Evolutionary conservation across 2,329 filamentous ascomycete species (phyloP).

Genomic region (Nothopassalora personata): DNA sequence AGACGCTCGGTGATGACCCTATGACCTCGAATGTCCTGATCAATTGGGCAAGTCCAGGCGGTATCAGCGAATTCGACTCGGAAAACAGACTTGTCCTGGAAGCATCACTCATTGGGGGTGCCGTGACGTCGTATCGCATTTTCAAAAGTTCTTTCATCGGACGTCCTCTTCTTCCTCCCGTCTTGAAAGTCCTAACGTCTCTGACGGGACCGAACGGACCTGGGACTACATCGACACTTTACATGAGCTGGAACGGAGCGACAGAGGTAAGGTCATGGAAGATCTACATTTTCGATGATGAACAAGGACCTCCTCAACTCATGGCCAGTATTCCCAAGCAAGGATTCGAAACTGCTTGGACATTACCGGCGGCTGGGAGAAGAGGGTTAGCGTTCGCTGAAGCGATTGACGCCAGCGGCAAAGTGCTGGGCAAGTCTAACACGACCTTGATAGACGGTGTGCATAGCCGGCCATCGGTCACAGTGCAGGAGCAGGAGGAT

Average conservation of each 20-base stretch:
- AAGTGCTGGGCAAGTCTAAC: neutral
- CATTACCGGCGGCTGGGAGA: neutral
- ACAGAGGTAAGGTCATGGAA: slow-evolving; percentile 34
- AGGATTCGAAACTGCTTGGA: slow-evolving; percentile 1
- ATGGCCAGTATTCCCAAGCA: neutral
- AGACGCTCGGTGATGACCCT: slow-evolving; percentile 14
- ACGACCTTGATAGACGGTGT: no score
- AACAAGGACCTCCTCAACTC: neutral
- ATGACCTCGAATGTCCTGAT: slow-evolving; percentile 17
- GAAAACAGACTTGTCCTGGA: slow-evolving; percentile 13
- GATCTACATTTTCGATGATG: neutral
- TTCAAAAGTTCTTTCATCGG: slow-evolving; percentile 28
- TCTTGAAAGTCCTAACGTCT: neutral
- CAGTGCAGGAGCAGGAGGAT: no score
- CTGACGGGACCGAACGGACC: neutral
- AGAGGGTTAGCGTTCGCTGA: neutral
- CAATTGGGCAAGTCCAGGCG: neutral
- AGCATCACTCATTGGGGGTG: slow-evolving; percentile 29
- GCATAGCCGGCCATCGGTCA: no score
- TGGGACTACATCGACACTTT: neutral
- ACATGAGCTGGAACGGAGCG: slow-evolving; percentile 35
- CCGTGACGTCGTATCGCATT: slow-evolving; percentile 35
- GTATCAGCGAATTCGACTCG: neutral
- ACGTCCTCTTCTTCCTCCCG: neutral
- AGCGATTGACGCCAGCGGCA: neutral